phyloP scores from a whole-genome alignment of 2,329 filamentous ascomycete species.

The Colletotrichum truncatum region DNA sequence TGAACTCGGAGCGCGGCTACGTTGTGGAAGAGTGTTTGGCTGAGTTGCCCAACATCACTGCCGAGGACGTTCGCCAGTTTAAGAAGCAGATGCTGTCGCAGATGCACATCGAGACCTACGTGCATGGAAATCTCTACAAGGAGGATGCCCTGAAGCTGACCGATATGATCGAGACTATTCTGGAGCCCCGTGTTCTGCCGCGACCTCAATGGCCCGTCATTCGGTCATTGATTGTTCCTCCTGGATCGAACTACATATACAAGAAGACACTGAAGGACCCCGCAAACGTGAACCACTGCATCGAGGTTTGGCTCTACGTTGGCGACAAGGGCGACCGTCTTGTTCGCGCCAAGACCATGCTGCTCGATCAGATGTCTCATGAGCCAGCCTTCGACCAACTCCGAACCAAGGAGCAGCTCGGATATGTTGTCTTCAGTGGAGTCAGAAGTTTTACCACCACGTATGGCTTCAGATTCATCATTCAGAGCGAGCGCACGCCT shows the following conservation, averaged over 20 bases:
- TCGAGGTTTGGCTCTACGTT: slow-evolving; percentile 80
- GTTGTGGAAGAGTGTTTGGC: slow-evolving; percentile 82
- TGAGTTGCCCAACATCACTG: slow-evolving; percentile 79
- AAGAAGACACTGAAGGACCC: slow-evolving; percentile 83
- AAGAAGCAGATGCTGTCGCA: slow-evolving; percentile 84
- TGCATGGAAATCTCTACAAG: slow-evolving; percentile 93
- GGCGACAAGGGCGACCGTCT: slow-evolving; percentile 75
- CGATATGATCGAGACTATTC: slow-evolving; percentile 79
- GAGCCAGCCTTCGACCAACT: slow-evolving; percentile 96
- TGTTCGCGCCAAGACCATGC: slow-evolving; percentile 78
- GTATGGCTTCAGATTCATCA: slow-evolving; percentile 86
- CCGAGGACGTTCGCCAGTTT: slow-evolving; percentile 79
- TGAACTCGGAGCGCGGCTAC: slow-evolving; percentile 80
- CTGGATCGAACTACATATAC: slow-evolving; percentile 85
- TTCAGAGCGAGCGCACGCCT: slow-evolving; percentile 90
- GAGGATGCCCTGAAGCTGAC: slow-evolving; percentile 90
- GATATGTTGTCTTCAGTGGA: slow-evolving; percentile 94
- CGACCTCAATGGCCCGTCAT: slow-evolving; percentile 81
- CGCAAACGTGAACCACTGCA: slow-evolving; percentile 88
- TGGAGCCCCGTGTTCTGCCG: slow-evolving; percentile 79
- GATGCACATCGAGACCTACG: slow-evolving; percentile 86
- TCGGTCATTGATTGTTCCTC: slow-evolving; percentile 79
- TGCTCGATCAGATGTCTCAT: slow-evolving; percentile 89
- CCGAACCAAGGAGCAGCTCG: slow-evolving; percentile 95
- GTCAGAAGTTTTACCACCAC: slow-evolving; percentile 77